Evolutionary conservation across 1,284 basidiomycete genomes (phyloP), one percentile per base, ranked within the genome.

Genomic region (Papiliotrema fonsecae): DNA sequence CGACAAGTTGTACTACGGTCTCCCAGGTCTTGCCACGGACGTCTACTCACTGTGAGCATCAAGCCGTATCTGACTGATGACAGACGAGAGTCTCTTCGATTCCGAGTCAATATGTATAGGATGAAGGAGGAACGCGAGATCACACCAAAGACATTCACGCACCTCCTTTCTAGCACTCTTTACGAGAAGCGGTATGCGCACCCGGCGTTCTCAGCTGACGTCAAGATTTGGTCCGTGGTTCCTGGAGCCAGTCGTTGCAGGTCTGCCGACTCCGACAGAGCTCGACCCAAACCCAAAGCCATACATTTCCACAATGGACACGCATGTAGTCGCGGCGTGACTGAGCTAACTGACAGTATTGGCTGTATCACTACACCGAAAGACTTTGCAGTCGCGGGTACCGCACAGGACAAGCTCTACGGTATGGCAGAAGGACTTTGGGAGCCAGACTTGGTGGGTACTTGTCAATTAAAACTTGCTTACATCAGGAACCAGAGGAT

Each of bases 121-220:
- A 97, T 99, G 82, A 99, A 98, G 77, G 96, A 99, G 73, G 94
- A 97, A 70, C 83, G 96, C 53, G 87, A 93, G 64, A 97, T 99
- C 66, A 86, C 92, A 62, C 96, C 96, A 41, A 85, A 93, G 77
- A 92, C 91, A 7, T 97, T 98, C 75, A 88, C 92, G 22, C 89
- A 94, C 67, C 84, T 99, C 57, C 86, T 97, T 56, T 93, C 89
- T 47, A 93, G 89, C 49, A 96, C 94, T n/a, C 80, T 99, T 25
- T 99, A 98, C 74, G 92, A 97, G 76, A 84, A 84, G 69, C 84
- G 94, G 73, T 78, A 49, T 53, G 77, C n/a, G n/a, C n/a, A n/a
- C n/a, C n/a, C n/a, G n/a, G n/a, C n/a, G n/a, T n/a, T n/a, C n/a
- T 28, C 40, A n/a, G 1, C 14, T 11, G 24, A 21, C 11, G 34